Base-by-base conservation (phyloP, 805 yeast genomes). In the Metschnikowia chrysomelidarum region DNA sequence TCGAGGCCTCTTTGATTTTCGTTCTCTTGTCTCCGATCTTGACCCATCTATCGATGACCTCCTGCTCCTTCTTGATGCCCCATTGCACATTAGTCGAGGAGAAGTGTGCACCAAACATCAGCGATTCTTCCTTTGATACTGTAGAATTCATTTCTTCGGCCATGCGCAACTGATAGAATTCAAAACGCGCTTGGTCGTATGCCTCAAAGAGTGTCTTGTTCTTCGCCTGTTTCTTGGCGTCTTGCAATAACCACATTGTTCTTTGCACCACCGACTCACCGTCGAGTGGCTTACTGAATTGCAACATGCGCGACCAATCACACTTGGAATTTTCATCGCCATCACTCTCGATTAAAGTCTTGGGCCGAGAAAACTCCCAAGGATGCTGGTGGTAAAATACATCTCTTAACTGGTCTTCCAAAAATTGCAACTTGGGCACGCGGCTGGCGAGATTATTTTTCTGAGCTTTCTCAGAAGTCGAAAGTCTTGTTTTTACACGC, bases 301-400 rank as follows among this genome's bases (percentile, higher is more conserved):
- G 98, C 47, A 74, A 73, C 58, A 93, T 74, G 32, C 70, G 69
- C 30, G 81, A 71, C 98, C 98, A 93, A 59, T 93, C 87, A 44
- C 70, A 63, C 39, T 70, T 69, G 6, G 57, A 53, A 25, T 59
- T 51, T 29, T 83, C 87, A 27, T 72, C 67, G 6, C 84, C 86
- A 23, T 72, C 70, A 51, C 79, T 84, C 59, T 93, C 98, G 29
- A 88, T 72, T 47, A 93, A 63, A 19, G 78, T 71, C 56, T 85
- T 86, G 10, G 98, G 96, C 49, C 95, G 76, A 2, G 98, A 87
- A 35, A 89, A 68, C 62, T 93, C 98, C 98, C 98, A 93, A 5
- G 98, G 98, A 62, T 93, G 98, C 57, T 89, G 96, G 40, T 79
- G 78, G 60, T 82, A 91, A 54, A 93, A 93, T 16, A 84, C 68